Percentiles rank a stretch among this genome's conserved stretches.
Evolutionary conservation across 345 rosid genomes (phyloP).

Genomic region (Ceriops decandra): DNA sequence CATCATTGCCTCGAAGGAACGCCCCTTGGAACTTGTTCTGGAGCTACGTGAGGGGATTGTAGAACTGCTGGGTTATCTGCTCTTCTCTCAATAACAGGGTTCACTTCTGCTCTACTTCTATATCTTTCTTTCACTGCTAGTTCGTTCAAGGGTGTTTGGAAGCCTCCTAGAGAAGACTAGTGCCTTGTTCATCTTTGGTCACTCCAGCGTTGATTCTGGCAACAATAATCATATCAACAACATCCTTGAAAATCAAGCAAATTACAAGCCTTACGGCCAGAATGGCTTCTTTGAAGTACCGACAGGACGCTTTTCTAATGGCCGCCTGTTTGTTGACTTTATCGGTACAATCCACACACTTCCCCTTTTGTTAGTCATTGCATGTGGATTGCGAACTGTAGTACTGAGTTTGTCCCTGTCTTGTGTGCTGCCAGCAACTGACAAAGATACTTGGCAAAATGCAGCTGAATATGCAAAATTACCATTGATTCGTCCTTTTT

Average conservation of each 20-base stretch:
- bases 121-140: neutral
- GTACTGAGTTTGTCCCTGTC: no score
- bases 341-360: slow-evolving; percentile 23
- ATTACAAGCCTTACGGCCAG: slow-evolving; percentile 37
- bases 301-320: slow-evolving; percentile 45
- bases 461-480: slow-evolving; percentile 2
- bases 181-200: slow-evolving; percentile 44
- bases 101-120: neutral
- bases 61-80: no score
- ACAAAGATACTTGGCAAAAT: neutral
- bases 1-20: no score
- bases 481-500: neutral
- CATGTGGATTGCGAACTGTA: no score
- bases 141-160: slow-evolving; percentile 3
- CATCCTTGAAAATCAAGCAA: slow-evolving; percentile 32
- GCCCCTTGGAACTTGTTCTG: no score
- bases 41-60: no score
- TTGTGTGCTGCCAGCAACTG: neutral
- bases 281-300: slow-evolving; percentile 35
- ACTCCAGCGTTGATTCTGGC: slow-evolving; percentile 45
- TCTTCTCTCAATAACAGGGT: slow-evolving; percentile 15
- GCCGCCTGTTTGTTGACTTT: slow-evolving; percentile 45
- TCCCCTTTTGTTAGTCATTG: no score
- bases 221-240: slow-evolving; percentile 45
- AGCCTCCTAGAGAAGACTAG: neutral